Evolutionary conservation across 371 early-diverging fungal species (phyloP).

Genomic region (Circinella umbellata): DNA sequence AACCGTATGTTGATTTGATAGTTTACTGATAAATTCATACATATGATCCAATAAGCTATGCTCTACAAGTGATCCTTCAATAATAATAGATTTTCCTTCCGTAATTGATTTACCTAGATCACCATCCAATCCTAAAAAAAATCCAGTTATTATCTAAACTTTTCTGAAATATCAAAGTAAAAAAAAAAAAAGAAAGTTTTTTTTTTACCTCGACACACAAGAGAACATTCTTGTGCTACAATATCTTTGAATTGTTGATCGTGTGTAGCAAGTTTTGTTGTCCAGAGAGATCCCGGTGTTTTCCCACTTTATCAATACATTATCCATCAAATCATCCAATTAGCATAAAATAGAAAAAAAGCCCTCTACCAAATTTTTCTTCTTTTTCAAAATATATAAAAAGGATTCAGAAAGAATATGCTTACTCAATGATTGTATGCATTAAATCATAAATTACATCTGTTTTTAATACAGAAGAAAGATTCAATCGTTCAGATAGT

Average conservation of each 20-base stretch:
- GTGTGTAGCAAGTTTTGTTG: background rate
- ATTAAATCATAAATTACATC: constrained; percentile 43
- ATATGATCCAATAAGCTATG: constrained; percentile 33
- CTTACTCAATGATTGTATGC: constrained; percentile 40
- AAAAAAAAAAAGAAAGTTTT: background rate
- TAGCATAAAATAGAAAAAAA: background rate
- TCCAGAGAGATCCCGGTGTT: constrained; percentile 24
- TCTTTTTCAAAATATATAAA: too few relatives aligned
- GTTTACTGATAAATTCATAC: constrained; percentile 9
- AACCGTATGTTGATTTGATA: constrained; percentile 15
- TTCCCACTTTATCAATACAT: constrained; percentile 10
- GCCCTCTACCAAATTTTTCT: background rate
- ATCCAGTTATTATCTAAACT: background rate
- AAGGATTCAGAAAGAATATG: background rate
- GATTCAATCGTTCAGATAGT: constrained; percentile 39
- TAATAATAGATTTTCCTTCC: constrained; percentile 50
- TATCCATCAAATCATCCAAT: too few relatives aligned
- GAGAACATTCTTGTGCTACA: constrained; percentile 18
- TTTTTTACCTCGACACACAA: constrained; percentile 28
- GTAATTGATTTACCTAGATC: constrained; percentile 39
- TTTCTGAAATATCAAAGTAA: background rate
- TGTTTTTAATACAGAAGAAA: constrained; percentile 42
- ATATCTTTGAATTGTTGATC: constrained; percentile 1
- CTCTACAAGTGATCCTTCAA: constrained; percentile 40
- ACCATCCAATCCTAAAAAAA: constrained; percentile 26